Evolutionary conservation across 192 early-diverging fungal genomes (phyloP), one percentile per base, ranked within the genome.

Genomic region (Umbelopsis vinacea): DNA sequence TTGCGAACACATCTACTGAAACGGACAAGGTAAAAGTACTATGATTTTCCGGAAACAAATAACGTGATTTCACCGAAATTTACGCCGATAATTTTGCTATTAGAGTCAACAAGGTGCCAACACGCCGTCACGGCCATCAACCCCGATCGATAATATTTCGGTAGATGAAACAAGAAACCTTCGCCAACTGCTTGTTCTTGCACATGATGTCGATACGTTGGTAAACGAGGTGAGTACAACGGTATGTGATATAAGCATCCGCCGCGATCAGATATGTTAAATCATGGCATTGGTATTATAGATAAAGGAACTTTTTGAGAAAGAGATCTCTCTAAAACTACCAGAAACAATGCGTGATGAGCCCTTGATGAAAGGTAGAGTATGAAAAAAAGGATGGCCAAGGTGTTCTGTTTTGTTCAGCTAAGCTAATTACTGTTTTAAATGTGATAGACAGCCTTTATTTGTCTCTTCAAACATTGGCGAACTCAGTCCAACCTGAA

Each of bases 271-370:
- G 11, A 21, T 12, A 11, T 43, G 40, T 29, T 37, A 71, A 71
- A 10, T 11, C 35, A 4, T 22, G 35, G 7, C 40, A 54, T 68
- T 54, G 8, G 5, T 26, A 54, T 45, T 77, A 1, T 74, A 78
- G 69, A 71, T 82, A 11, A 71, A 80, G 15, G 67, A 68, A 23
- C 67, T 75, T 8, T 74, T 79, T 43, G 67, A 68, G 1, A 53
- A 74, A 4, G 38, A 75, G 10, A 89, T 89, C 54, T 67, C 77
- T 40, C 76, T 74, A 10, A 81, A 81, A 60, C 66, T 89, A 11
- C 87, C 87, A 3, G 54, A 66, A 10, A 54, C 79, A 1, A 79
- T 86, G 46, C 76, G 69, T 5, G 82, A 88, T 21, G 74, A 79
- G 33, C 75, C 82, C 12, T 47, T 82, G 14, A 71, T 89, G 3